Base-by-base conservation (phyloP, 352 stramenopile genomes). In the Phytopythium oedochilum region DNA sequence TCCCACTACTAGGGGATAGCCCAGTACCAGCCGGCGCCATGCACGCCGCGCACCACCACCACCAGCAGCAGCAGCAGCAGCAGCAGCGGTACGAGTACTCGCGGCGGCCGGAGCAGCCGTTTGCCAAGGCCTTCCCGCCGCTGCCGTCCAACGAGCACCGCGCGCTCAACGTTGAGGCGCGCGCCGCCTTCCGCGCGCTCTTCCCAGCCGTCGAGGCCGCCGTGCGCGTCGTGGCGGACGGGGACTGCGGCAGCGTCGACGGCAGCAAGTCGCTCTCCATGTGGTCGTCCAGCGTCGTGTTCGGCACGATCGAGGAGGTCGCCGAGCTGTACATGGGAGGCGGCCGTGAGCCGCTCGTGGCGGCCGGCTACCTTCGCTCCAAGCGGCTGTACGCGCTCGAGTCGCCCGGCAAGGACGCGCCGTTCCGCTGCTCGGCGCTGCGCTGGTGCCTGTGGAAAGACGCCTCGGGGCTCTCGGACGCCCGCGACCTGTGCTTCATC, bases 381-480 rank as follows among this genome's bases (percentile, higher is more conserved):
- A 64, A 68, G 57, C 66, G 64, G 28, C 67, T 91, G 6, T 84
- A 86, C 48, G 63, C 77, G 50, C 64, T 91, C n/a, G 62, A 78
- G 45, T 56, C 39, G 39, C 78, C 76, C 10, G 64, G 61, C n/a
- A 63, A 43, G 18, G 59, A 70, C 29, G 59, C 63, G 17, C 74
- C 81, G 20, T 60, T 89, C 64, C 71, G 68, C 12, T 78, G 66
- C 42, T 61, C 63, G 0, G 61, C 68, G 1, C 54, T 91, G 56
- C 78, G 76, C 43, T 89, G 78, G 74, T 83, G 76, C 28, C 64
- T 75, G 18, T 86, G 74, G 71, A 85, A 83, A 44, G 61, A 66
- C 14, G 74, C 75, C 31, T 71, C 67, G 28, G 79, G 59, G 59
- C 61, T 84, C 22, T 71, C 84, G 34, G 63, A 68, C 22, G 70